Evolutionary conservation across 345 rosid genomes (phyloP).

Genomic region (Litchi chinensis): DNA sequence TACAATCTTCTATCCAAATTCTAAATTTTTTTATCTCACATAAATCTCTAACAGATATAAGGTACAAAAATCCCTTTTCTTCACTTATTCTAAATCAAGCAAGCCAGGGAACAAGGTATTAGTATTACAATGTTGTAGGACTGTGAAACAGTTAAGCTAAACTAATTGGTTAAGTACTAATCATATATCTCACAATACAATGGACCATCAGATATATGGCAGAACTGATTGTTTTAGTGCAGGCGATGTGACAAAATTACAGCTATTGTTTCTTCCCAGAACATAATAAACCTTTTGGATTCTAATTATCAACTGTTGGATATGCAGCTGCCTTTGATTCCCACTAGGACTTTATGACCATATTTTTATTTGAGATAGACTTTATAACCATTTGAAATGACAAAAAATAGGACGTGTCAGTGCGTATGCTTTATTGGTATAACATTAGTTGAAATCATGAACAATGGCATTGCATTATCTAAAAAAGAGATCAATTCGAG

Average conservation of each 20-base stretch:
- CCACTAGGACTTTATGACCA: background rate
- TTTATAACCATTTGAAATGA: background rate
- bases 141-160: background rate
- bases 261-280: slow-evolving; percentile 16
- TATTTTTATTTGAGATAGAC: no score
- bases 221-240: slow-evolving; percentile 31
- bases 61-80: slow-evolving; percentile 38
- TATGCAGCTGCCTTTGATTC: background rate
- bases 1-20: no score
- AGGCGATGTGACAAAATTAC: slow-evolving; percentile 71
- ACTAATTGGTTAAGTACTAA: background rate
- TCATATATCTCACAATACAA: background rate
- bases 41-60: no score
- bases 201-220: background rate
- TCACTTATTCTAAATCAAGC: background rate
- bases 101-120: background rate
- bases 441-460: background rate
- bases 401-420: background rate
- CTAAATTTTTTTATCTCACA: no score
- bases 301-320: background rate
- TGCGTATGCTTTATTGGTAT: background rate
- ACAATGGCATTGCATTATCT: background rate
- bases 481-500: background rate
- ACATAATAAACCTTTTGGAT: background rate
- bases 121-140: background rate